These are phyloP conservation scores for Brassica balearica DNA, from an alignment of 441 rosid genomes.

Conservation along the genomic window DNA sequence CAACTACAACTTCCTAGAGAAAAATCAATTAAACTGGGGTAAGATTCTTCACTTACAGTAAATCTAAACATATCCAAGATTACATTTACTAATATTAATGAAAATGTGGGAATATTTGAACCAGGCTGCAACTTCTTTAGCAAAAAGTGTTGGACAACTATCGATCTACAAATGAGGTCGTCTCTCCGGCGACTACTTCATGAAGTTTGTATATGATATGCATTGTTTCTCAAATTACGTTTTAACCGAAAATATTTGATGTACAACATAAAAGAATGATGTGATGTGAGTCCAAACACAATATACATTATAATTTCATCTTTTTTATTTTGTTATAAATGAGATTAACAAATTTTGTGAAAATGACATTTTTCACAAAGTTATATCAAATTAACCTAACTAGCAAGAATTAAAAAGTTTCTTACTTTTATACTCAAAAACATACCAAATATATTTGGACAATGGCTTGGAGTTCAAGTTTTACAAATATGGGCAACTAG, in stretches of 20 bases:
- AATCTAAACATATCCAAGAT: neutral
- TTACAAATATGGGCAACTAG: neutral
- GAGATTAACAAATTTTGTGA: neutral
- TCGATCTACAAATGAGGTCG: neutral
- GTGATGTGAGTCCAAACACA: conserved; percentile 22
- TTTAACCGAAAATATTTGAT: conserved; percentile 33
- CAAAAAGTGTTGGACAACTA: conserved; percentile 34
- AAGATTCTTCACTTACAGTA: conserved; percentile 26
- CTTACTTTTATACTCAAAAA: neutral
- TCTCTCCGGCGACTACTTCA: conserved; percentile 30
- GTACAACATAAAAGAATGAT: conserved; percentile 48
- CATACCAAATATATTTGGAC: neutral
- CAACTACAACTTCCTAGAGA: conserved; percentile 63
- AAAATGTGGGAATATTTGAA: conserved; percentile 31
- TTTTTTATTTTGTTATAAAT: neutral
- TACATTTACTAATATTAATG: conserved; percentile 25
- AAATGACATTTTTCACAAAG: neutral
- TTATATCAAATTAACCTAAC: neutral
- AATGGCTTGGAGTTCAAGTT: neutral
- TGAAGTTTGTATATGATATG: conserved; percentile 30
- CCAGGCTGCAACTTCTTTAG: conserved; percentile 64
- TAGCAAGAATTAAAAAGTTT: neutral
- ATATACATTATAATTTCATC: neutral
- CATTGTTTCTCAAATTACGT: neutral
- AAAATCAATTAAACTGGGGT: conserved; percentile 64